A percentile compares a stretch with the other conserved stretches of the same genome.
Conservation (phyloP, 257 asterid genomes). For the Penstemon davidsonii region DNA sequence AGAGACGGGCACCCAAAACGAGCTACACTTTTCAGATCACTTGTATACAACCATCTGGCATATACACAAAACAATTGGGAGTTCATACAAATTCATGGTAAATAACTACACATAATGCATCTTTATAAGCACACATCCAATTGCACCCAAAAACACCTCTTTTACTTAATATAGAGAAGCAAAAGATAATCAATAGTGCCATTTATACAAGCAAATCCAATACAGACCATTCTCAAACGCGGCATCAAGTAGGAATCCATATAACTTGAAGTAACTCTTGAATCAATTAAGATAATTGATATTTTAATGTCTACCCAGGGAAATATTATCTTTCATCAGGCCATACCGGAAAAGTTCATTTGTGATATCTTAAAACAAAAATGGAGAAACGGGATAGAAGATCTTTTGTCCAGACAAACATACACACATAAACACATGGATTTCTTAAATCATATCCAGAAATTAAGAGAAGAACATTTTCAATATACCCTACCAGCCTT, state of each 20-base stretch:
- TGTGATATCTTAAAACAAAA: not conserved
- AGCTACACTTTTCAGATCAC: conserved; percentile 76
- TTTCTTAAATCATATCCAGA: not conserved
- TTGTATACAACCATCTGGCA: conserved; percentile 82
- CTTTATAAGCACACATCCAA: conserved; percentile 1
- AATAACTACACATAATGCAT: not conserved
- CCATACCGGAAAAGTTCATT: not conserved
- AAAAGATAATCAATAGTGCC: no score
- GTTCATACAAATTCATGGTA: not conserved
- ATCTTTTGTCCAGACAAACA: not conserved
- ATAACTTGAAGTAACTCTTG: no score
- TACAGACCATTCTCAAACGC: not conserved
- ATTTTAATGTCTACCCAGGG: not conserved
- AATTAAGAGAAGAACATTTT: not conserved
- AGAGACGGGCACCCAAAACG: conserved; percentile 80
- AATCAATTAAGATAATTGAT: no score
- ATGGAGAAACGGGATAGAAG: no score
- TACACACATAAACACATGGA: not conserved
- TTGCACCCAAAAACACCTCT: not conserved
- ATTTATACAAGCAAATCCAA: no score
- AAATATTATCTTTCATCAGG: not conserved
- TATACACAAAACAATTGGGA: conserved; percentile 19
- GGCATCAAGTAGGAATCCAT: no score
- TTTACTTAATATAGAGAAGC: not conserved
- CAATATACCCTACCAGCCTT: not conserved